Evolutionary conservation across 306 rosid genomes (phyloP).

Genomic region (Chamaecrista fasciculata): DNA sequence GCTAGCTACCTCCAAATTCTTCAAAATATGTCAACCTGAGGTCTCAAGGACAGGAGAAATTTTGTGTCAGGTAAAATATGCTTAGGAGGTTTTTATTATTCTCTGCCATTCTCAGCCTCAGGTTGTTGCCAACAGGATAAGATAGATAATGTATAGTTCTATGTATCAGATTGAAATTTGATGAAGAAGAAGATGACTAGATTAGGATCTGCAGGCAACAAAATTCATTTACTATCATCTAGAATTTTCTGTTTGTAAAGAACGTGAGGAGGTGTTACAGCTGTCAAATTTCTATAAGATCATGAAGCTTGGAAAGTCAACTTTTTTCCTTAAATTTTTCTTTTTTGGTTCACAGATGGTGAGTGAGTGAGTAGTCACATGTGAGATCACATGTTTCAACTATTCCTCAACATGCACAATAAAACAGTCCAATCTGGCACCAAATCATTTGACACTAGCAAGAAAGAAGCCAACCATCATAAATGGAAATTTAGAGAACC

Average conservation of each 20-base stretch:
- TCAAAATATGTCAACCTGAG: constrained; percentile 16
- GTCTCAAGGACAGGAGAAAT: constrained; percentile 7
- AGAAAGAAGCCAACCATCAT: constrained; percentile 14
- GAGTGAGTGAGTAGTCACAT: constrained; percentile 38
- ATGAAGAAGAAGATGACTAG: constrained; percentile 1
- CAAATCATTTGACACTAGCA: neutral
- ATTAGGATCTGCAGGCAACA: neutral
- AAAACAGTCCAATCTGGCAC: constrained; percentile 24
- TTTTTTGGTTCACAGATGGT: constrained; percentile 23
- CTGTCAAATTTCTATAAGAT: constrained; percentile 28
- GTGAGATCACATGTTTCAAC: constrained; percentile 41
- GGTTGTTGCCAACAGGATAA: neutral
- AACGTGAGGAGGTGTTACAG: constrained; percentile 28
- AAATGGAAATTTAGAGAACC: constrained; percentile 7
- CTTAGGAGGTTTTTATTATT: too few species aligned
- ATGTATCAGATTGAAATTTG: neutral
- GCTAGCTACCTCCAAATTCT: neutral
- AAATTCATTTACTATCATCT: constrained; percentile 10
- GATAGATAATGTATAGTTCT: constrained; percentile 4
- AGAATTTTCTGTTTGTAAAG: neutral
- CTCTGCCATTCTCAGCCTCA: neutral
- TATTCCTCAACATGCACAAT: constrained; percentile 35
- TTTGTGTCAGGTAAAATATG: constrained; percentile 10
- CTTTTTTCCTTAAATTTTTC: constrained; percentile 17
- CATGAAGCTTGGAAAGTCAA: constrained; percentile 34